Evolutionary conservation across 352 stramenopile species (phyloP).

Genomic region (Pythium chondricola): DNA sequence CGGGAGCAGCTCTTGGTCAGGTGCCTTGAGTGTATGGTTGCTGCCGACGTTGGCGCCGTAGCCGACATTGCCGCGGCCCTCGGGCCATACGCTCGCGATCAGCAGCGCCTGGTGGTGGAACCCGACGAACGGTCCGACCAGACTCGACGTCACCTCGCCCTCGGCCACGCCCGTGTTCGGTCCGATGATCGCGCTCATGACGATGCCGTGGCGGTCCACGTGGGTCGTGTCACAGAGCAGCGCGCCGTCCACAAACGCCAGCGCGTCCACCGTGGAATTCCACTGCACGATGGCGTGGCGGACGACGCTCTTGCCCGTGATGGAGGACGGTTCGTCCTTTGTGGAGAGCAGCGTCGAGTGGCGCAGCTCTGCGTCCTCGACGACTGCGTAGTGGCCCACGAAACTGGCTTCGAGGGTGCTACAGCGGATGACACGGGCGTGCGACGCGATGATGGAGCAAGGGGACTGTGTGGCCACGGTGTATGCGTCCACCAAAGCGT

Average conservation of each 20-base stretch:
- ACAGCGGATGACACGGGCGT: slow-evolving; percentile 59
- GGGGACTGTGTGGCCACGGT: slow-evolving; percentile 27
- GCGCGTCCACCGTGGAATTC: slow-evolving; percentile 52
- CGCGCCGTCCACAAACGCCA: slow-evolving; percentile 55
- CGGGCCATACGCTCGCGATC: slow-evolving; percentile 88
- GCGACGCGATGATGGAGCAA: slow-evolving; percentile 42
- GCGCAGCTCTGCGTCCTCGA: slow-evolving; percentile 56
- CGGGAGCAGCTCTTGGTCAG: slow-evolving; percentile 86
- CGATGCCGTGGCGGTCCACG: slow-evolving; percentile 76
- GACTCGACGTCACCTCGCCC: slow-evolving; percentile 87
- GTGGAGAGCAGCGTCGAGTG: slow-evolving; percentile 70
- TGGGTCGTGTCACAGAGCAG: slow-evolving; percentile 78
- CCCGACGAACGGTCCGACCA: slow-evolving; percentile 92
- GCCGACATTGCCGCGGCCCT: slow-evolving; percentile 91
- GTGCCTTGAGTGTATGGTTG: slow-evolving; percentile 94
- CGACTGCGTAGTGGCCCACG: slow-evolving; percentile 44
- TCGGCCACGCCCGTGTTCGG: slow-evolving; percentile 83
- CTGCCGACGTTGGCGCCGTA: slow-evolving; percentile 95
- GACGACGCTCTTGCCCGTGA: slow-evolving; percentile 61
- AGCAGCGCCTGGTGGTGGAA: slow-evolving; percentile 93
- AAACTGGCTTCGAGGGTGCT: slow-evolving; percentile 54
- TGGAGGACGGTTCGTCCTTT: slow-evolving; percentile 27
- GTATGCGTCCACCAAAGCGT: slow-evolving; percentile 49
- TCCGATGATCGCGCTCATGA: slow-evolving; percentile 83
- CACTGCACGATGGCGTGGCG: slow-evolving; percentile 63